These are phyloP conservation scores for Penicillium brevicompactum DNA, from an alignment of 2,329 filamentous ascomycete genomes.

Conservation along the genomic window DNA sequence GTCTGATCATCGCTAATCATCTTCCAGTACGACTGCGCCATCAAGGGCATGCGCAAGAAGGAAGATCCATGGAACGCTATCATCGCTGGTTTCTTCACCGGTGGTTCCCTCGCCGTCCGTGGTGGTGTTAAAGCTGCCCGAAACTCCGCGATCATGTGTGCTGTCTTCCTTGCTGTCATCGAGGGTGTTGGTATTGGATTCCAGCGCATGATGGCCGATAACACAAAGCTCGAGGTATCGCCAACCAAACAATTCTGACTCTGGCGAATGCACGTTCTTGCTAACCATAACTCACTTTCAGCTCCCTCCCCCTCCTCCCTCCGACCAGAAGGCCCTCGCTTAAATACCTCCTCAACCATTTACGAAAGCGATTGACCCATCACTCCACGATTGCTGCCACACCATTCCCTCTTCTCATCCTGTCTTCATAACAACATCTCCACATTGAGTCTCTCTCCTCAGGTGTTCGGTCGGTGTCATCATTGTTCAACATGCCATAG, in stretches of 20 bases:
- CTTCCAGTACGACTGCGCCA: constrained; percentile 78
- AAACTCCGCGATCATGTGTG: constrained; percentile 95
- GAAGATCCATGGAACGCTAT: constrained; percentile 99
- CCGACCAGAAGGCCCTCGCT: constrained; percentile 39
- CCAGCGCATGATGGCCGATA: constrained; percentile 89
- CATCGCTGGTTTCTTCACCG: constrained; percentile 95
- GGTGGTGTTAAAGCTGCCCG: constrained; percentile 89
- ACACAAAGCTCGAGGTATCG: constrained; percentile 71
- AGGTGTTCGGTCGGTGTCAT: constrained; percentile 42
- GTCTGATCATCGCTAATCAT: background rate
- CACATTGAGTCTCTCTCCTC: constrained; percentile 42
- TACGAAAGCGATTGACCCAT: background rate
- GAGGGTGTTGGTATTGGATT: constrained; percentile 97
- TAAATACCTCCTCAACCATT: constrained; percentile 26
- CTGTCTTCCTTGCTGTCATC: constrained; percentile 90
- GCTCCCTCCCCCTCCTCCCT: constrained; percentile 41
- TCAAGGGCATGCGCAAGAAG: constrained; percentile 93
- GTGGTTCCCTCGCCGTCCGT: constrained; percentile 85
- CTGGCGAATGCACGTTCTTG: background rate
- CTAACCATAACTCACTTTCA: background rate
- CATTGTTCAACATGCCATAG: constrained; percentile 40
- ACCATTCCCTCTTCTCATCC: constrained; percentile 19
- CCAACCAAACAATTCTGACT: too few species aligned
- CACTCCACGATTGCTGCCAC: constrained; percentile 3
- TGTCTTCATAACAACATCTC: constrained; percentile 24